Conservation (phyloP, 1,284 basidiomycete genomes). For the Cutaneotrichosporon cyanovorans region DNA sequence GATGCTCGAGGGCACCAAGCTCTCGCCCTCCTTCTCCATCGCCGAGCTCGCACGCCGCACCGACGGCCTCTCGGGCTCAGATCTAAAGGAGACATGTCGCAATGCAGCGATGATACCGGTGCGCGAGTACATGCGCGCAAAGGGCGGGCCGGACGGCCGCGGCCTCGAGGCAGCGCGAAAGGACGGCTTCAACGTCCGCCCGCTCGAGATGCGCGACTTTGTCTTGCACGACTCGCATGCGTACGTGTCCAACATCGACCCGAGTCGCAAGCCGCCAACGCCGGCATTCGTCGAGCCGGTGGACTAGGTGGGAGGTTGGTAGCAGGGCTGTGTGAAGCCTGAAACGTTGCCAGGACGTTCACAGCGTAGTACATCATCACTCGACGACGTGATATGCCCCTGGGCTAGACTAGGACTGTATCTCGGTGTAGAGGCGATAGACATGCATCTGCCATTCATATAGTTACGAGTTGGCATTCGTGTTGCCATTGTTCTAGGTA, state of each 20-base stretch:
- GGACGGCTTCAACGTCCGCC: slow-evolving; percentile 67
- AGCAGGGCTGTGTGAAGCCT: too few species aligned
- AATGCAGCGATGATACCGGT: slow-evolving; percentile 88
- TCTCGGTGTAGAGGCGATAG: too few species aligned
- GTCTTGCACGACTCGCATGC: slow-evolving; percentile 53
- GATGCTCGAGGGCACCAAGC: slow-evolving; percentile 75
- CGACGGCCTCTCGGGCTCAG: slow-evolving; percentile 78
- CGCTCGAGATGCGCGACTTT: slow-evolving; percentile 64
- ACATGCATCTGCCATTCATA: too few species aligned
- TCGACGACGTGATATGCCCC: slow-evolving; percentile 25
- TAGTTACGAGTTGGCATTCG: too few species aligned
- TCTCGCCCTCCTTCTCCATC: slow-evolving; percentile 62
- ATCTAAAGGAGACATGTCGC: slow-evolving; percentile 89
- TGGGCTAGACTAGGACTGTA: slow-evolving; percentile 22
- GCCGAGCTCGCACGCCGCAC: slow-evolving; percentile 62
- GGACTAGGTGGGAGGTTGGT: too few species aligned
- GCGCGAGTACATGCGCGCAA: slow-evolving; percentile 69
- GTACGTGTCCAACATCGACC: slow-evolving; percentile 26
- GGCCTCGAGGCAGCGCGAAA: slow-evolving; percentile 43
- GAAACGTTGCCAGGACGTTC: too few species aligned
- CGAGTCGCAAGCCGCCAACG: slow-evolving; percentile 24
- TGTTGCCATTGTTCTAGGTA: too few species aligned
- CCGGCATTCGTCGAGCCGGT: slow-evolving; percentile 29
- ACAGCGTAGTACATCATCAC: too few species aligned
- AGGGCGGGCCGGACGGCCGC: slow-evolving; percentile 46